phyloP scores from a whole-genome alignment of 1,284 basidiomycete genomes.

The Ustilago bromivora region DNA sequence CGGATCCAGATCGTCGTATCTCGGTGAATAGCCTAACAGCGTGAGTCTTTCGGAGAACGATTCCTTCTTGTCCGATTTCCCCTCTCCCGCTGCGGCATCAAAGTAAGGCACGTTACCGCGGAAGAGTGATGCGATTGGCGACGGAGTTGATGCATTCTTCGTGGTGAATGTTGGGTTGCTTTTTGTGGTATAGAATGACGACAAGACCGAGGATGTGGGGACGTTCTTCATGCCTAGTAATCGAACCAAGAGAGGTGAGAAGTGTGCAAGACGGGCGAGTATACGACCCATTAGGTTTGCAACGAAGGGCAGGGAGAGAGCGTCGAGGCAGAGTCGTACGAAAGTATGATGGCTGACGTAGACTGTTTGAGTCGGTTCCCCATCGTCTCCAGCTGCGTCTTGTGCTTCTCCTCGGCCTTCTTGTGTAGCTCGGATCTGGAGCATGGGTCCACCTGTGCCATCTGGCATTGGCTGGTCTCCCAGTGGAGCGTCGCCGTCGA shows the following conservation, averaged over 20 bases:
- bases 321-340: constrained; percentile 52
- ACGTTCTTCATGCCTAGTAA: constrained; percentile 46
- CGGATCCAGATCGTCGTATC: constrained; percentile 61
- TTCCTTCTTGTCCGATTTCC: background rate
- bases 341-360: constrained; percentile 56
- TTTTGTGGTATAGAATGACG: constrained; percentile 41
- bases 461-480: constrained; percentile 16
- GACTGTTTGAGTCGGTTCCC: constrained; percentile 39
- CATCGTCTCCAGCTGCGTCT: constrained; percentile 7
- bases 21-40: constrained; percentile 14
- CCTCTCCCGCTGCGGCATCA: constrained; percentile 1
- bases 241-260: constrained; percentile 29
- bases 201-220: constrained; percentile 16
- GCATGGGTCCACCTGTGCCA: constrained; percentile 23
- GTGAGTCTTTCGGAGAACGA: constrained; percentile 22
- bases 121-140: constrained; percentile 38
- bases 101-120: constrained; percentile 27
- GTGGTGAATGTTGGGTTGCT: constrained; percentile 9
- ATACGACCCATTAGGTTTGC: constrained; percentile 57
- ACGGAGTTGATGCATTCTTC: constrained; percentile 10
- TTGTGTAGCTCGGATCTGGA: constrained; percentile 17
- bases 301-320: constrained; percentile 60
- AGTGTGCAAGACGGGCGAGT: constrained; percentile 35
- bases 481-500: constrained; percentile 27
- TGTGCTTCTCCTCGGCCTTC: constrained; percentile 6